Conservation (phyloP, 805 yeast genomes). For the Suhomyces xylopsoci region DNA sequence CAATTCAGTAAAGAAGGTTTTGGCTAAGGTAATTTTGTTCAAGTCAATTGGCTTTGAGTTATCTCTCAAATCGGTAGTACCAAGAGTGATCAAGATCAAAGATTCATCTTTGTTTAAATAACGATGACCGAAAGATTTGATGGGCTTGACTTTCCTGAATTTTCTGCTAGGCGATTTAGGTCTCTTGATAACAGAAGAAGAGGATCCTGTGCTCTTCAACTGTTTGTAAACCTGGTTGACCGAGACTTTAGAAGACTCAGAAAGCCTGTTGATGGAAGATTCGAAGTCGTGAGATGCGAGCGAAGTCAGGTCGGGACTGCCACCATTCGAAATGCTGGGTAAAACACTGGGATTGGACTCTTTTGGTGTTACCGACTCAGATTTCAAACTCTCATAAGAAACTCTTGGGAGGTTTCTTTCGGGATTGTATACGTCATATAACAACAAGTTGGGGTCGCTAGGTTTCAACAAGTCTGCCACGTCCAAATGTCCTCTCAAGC, state of each 20-base stretch:
- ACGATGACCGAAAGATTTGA: constrained; percentile 84
- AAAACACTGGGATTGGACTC: background rate
- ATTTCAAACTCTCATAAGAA: constrained; percentile 1
- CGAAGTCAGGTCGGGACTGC: background rate
- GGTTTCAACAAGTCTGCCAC: constrained; percentile 65
- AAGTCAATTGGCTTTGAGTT: constrained; percentile 58
- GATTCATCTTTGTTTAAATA: constrained; percentile 63
- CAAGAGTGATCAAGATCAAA: constrained; percentile 76
- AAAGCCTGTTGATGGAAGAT: constrained; percentile 36
- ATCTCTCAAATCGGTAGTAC: constrained; percentile 76
- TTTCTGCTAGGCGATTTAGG: constrained; percentile 19
- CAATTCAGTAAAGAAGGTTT: constrained; percentile 74
- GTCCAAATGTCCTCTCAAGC: constrained; percentile 78
- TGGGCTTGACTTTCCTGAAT: constrained; percentile 42
- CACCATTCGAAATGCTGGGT: background rate
- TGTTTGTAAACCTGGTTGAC: constrained; percentile 39
- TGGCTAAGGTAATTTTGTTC: constrained; percentile 70
- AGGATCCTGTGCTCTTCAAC: constrained; percentile 26
- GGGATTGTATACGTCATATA: constrained; percentile 35
- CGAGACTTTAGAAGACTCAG: constrained; percentile 30
- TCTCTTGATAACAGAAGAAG: constrained; percentile 12
- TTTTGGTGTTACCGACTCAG: background rate
- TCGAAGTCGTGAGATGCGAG: constrained; percentile 8
- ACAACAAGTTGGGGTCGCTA: constrained; percentile 29
- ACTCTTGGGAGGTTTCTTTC: constrained; percentile 29